Evolutionary conservation across 768 basidiomycete species (phyloP), one percentile per base, ranked within the genome.

Genomic region (Clavaria fumosa): DNA sequence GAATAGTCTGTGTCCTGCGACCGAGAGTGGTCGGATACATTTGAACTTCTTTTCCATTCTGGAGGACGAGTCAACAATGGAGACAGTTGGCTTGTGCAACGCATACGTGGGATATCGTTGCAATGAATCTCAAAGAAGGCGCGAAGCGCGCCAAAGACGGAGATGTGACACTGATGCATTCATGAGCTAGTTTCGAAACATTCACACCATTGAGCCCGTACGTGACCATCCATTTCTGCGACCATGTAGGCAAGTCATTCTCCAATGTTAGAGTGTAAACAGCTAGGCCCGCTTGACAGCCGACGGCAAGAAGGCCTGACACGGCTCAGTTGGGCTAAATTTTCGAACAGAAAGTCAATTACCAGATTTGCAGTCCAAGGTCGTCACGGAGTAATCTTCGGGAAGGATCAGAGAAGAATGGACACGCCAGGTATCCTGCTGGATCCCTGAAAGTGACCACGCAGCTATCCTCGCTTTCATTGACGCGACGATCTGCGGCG

Each of bases 231-330:
- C 85, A 89, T 58, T 85, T 85, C 52, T 64, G 63, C 10, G 74
- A 76, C 85, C 85, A 89, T 0, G 75, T 81, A 11, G 76, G 80
- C 12, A 88, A 67, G 53, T 85, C 81, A 48, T 84, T 78, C 46
- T 86, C 81, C 21, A 83, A 63, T 39, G 78, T 72, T 20, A 86
- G 59, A 2, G 81, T 81, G 47, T 83, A 82, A 0, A 86, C 71
- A 1, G 79, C 76, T 10, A 89, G 59, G 26, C 68, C 66, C 30
- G 54, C 57, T 23, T 62, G 52, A 31, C 64, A 76, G 10, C 79
- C 82, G 23, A 86, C 69, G 15, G 76, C 78, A 43, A 89, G 70
- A 22, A 84, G 59, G 38, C 84, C 84, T 86, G 49, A n/a, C 27
- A 22, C 30, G 30, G 17, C 40, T 66, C 47, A 62, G 59, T 45